Base-by-base conservation (phyloP, 2,329 filamentous ascomycete genomes). In the Colletotrichum tropicale region DNA sequence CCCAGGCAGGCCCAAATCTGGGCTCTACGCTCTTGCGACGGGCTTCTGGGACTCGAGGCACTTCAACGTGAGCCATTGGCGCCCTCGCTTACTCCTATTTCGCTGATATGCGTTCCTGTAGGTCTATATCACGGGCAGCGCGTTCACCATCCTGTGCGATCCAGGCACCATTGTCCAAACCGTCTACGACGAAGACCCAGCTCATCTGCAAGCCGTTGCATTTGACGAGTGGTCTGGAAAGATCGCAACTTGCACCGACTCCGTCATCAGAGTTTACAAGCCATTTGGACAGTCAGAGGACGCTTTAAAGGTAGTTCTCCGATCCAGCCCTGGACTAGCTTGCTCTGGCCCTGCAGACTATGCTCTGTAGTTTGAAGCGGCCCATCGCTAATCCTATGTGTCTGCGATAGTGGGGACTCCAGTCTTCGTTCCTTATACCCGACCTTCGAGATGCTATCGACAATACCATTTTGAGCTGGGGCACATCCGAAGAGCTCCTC, bases 121-220 rank as follows among this genome's bases (percentile, higher is more conserved):
- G 95, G 92, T 92, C 67, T 99, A 98, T 86, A 94, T 98, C 78
- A 97, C 95, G 76, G 96, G 96, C 81, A 94, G 94, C 85, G 95
- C 95, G 77, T 91, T 98, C 78, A 92, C 97, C 69, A 93, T 99
- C 80, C 92, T 98, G 79, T 91, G 92, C 81, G 94, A 92, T 66
- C 91, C 94, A 68, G 89, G 93, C 77, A 91, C 91, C 70, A 91
- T 98, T 77, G 86, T 98, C 38, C 97, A 99, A 84, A 98, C 96
- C 6, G 94, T 98, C 79, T 98, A 98, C 86, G 93, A 97, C 81
- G 94, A 98, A 81, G 92, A 95, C 78, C 88, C 92, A 28, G 89
- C 86, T 18, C 82, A 84, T 36, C 87, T 98, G 32, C 91, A 95
- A 78, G 94, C 95, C 32, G 91, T 98, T 78, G 91, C 92, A 34